Evolutionary conservation across 2,329 filamentous ascomycete genomes (phyloP).

Genomic region (Cercospora sojina): DNA sequence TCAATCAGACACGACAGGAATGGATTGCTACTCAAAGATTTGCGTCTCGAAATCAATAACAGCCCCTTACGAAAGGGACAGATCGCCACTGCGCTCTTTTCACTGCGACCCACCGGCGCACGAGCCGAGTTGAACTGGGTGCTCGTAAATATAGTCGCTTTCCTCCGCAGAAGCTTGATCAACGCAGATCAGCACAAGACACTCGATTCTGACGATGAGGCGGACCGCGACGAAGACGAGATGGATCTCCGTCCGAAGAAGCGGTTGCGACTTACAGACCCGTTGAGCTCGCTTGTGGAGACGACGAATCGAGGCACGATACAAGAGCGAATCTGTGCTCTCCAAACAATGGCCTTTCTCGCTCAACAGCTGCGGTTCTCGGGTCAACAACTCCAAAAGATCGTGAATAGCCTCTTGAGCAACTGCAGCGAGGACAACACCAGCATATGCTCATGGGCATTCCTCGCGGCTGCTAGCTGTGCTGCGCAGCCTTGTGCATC

Average conservation of each 20-base stretch:
- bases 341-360: constrained; percentile 57
- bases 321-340: constrained; percentile 46
- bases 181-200: neutral
- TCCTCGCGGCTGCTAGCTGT: constrained; percentile 71
- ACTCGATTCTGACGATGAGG: constrained; percentile 16
- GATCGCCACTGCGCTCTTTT: constrained; percentile 21
- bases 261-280: constrained; percentile 40
- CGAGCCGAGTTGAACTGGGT: constrained; percentile 36
- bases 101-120: constrained; percentile 33
- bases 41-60: constrained; percentile 49
- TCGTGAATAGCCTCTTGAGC: constrained; percentile 20
- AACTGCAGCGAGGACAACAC: constrained; percentile 63
- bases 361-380: constrained; percentile 39
- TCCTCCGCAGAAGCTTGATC: constrained; percentile 31
- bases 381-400: constrained; percentile 17
- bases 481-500: constrained; percentile 47
- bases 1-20: constrained; percentile 60
- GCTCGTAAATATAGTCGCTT: constrained; percentile 42
- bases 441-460: constrained; percentile 72
- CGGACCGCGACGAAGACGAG: constrained; percentile 18
- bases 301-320: constrained; percentile 40
- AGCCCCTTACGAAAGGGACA: constrained; percentile 6
- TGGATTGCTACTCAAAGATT: constrained; percentile 73
- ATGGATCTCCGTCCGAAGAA: constrained; percentile 35
- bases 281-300: constrained; percentile 43